A percentile compares a stretch with the other conserved stretches of the same genome.
phyloP scores from a whole-genome alignment of 345 rosid species.

The Eucalyptus erythrocorys region DNA sequence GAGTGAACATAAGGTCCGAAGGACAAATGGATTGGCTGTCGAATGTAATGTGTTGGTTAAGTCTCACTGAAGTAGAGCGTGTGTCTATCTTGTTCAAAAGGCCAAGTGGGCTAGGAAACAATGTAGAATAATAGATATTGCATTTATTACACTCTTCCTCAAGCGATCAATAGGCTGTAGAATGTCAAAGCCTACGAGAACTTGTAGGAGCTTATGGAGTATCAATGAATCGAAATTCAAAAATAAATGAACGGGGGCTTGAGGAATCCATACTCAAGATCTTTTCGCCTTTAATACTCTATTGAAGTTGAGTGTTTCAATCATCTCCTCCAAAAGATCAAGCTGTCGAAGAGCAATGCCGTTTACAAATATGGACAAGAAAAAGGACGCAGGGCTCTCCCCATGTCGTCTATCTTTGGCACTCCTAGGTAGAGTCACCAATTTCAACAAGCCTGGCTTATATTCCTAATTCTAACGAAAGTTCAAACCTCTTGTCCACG shows the following conservation, averaged over 20 bases:
- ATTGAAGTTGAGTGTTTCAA: not conserved
- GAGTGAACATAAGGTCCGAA: not conserved
- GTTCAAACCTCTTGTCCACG: not conserved
- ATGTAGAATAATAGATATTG: not conserved
- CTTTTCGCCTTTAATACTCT: not conserved
- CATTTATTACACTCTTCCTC: not conserved
- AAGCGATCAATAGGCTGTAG: not conserved
- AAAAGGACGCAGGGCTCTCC: not conserved
- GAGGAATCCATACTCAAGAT: not conserved
- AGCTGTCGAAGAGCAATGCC: not conserved
- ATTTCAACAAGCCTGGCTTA: not conserved
- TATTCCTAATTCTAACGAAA: not conserved
- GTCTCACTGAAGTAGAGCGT: not conserved
- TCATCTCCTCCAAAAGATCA: not conserved
- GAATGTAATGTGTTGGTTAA: not conserved
- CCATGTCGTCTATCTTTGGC: not conserved
- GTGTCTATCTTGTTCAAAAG: not conserved
- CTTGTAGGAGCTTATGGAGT: not conserved
- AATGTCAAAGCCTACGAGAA: not conserved
- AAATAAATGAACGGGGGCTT: not conserved
- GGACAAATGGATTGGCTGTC: not conserved
- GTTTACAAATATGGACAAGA: not conserved
- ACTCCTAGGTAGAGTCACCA: not conserved
- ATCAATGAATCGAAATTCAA: not conserved
- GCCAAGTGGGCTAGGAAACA: not conserved